Evolutionary conservation across 2,329 filamentous ascomycete genomes (phyloP).

Genomic region (Diaporthe capsici): DNA sequence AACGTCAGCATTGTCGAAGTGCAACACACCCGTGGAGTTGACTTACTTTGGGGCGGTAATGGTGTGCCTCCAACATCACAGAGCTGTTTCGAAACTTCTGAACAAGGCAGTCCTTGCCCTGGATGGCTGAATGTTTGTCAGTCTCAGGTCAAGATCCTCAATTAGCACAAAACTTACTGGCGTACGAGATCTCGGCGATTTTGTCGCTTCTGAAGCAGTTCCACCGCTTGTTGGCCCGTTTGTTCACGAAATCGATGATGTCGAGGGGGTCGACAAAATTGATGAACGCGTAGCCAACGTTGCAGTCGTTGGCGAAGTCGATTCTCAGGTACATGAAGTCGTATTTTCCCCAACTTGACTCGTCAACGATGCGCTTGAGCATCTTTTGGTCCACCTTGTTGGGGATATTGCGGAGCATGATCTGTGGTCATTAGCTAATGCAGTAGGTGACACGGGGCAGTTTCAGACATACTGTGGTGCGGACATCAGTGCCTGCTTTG

Average conservation of each 20-base stretch:
- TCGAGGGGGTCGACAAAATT: conserved; percentile 88
- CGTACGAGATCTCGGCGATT: conserved; percentile 91
- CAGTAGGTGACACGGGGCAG: not conserved
- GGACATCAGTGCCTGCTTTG: conserved; percentile 77
- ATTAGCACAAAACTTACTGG: conserved; percentile 72
- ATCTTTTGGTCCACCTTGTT: conserved; percentile 87
- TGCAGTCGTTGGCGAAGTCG: conserved; percentile 87
- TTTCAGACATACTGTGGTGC: conserved; percentile 72
- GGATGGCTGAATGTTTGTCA: conserved; percentile 75
- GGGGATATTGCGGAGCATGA: conserved; percentile 96
- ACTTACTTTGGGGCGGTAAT: conserved; percentile 86
- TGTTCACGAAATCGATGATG: conserved; percentile 81
- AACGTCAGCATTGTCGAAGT: conserved; percentile 42
- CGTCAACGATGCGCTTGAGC: conserved; percentile 84
- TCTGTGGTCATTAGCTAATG: conserved; percentile 60
- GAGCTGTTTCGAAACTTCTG: conserved; percentile 98
- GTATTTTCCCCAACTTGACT: conserved; percentile 84
- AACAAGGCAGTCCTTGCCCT: conserved; percentile 90
- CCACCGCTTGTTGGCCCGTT: conserved; percentile 81
- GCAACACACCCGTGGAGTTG: no score
- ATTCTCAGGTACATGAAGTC: conserved; percentile 97
- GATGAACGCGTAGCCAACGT: conserved; percentile 97
- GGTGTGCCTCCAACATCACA: conserved; percentile 88
- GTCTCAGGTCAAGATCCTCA: conserved; percentile 23
- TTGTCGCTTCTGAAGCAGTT: conserved; percentile 88